Evolutionary conservation across 1,139 yeast species (phyloP), one percentile per base, ranked within the genome.

Genomic region (Yamadazyma buinensis): DNA sequence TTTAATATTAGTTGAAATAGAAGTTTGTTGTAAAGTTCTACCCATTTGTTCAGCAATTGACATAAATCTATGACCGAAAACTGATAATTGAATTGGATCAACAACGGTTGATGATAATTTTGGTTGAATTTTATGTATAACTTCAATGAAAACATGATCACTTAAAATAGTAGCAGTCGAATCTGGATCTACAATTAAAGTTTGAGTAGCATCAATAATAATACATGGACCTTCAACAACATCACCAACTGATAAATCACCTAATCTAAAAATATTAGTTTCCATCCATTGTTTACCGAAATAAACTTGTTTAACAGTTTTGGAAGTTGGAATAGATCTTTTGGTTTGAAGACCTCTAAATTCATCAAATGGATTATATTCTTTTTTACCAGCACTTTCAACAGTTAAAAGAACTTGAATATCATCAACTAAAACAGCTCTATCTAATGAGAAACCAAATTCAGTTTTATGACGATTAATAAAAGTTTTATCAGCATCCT

Each of bases 41-140:
- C 95, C 95, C 95, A 85, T 85, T 52, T 84, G 94, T 49, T 84
- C 95, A 4, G 95, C 95, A 54, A 85, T 81, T 34, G 86, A 84
- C 94, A 85, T 84, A 52, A 85, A 85, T 45, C 94, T 64, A 54
- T 85, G 90, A 15, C 90, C 84, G 57, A 84, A 85, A 1, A 85
- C 86, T 1, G 92, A 81, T 29, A 85, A 58, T 48, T 80, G 75
- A 35, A 84, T 74, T 0, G 94, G 92, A 47, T 84, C 87, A 18
- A 80, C 69, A 4, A 49, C 49, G 1, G 48, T 43, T n/a, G 43
- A 41, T 0, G 70, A 62, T 10, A 63, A 34, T 14, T 40, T 42
- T 1, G 58, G 53, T 26, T 47, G 52, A 6, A 38, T 44, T 30
- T 54, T 58, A 26, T 56, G 59, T 20, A 54, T 64, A 2, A 62